A percentile compares a stretch with the other conserved stretches of the same genome.
Evolutionary conservation across 345 rosid genomes (phyloP).

Genomic region (Sisymbrium altissimum): DNA sequence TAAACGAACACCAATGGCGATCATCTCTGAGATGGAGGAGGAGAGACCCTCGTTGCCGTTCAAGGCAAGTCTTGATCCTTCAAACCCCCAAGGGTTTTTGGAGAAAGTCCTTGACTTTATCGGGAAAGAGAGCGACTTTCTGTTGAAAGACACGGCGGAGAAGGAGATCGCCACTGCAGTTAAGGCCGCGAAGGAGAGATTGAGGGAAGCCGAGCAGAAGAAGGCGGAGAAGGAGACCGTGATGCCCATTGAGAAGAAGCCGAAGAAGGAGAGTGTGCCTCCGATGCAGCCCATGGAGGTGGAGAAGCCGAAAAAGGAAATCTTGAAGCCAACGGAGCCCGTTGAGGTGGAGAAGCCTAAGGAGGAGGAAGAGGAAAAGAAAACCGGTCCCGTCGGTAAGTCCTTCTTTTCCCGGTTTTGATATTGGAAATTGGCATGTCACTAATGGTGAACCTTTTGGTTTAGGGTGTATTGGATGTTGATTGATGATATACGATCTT

Average conservation of each 20-base stretch:
- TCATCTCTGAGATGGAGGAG: constrained; percentile 55
- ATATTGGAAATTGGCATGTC: not conserved
- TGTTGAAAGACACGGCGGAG: constrained; percentile 57
- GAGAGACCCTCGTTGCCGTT: constrained; percentile 36
- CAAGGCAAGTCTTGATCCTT: constrained; percentile 53
- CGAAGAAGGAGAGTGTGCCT: constrained; percentile 15
- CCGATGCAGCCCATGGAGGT: constrained; percentile 13
- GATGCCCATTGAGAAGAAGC: constrained; percentile 23
- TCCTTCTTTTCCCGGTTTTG: not conserved
- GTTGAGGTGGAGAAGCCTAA: constrained; percentile 26
- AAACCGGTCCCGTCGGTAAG: constrained; percentile 9
- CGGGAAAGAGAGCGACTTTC: constrained; percentile 59
- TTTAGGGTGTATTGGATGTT: not conserved
- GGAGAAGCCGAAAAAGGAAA: constrained; percentile 30
- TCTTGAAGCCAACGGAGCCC: too few relatives aligned
- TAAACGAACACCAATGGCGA: constrained; percentile 48
- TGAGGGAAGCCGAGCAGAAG: constrained; percentile 36
- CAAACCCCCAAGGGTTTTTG: constrained; percentile 59
- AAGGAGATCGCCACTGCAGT: constrained; percentile 51
- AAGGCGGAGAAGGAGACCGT: constrained; percentile 23
- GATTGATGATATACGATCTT: not conserved
- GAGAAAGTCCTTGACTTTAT: constrained; percentile 64
- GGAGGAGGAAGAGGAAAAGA: constrained; percentile 26
- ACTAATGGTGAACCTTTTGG: not conserved
- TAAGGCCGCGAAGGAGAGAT: constrained; percentile 36